Evolutionary conservation across 2,329 filamentous ascomycete genomes (phyloP).

Genomic region (Fusarium sp.): DNA sequence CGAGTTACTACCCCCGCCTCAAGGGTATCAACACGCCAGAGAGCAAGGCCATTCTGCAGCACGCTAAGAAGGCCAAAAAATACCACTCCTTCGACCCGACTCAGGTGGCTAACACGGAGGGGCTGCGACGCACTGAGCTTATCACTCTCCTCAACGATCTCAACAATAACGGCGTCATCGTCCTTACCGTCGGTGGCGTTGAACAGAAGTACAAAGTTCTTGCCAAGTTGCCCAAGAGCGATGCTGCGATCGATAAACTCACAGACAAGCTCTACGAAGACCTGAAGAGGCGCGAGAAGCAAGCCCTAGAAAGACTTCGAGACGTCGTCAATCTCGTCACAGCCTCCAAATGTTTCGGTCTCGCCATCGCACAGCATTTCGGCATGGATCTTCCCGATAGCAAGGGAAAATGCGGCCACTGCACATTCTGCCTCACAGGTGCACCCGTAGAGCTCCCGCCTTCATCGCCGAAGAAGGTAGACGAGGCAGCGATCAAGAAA

Average conservation of each 20-base stretch:
- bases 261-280: constrained; percentile 62
- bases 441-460: constrained; percentile 55
- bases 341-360: constrained; percentile 63
- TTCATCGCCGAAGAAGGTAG: constrained; percentile 55
- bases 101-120: constrained; percentile 48
- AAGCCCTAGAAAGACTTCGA: constrained; percentile 64
- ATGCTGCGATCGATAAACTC: constrained; percentile 59
- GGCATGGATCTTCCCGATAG: constrained; percentile 64
- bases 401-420: constrained; percentile 65
- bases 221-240: constrained; percentile 59
- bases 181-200: constrained; percentile 66
- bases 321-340: constrained; percentile 68
- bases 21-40: constrained; percentile 56
- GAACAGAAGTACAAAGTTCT: constrained; percentile 67
- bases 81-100: constrained; percentile 65
- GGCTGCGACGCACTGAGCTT: constrained; percentile 60
- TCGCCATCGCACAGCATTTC: constrained; percentile 67
- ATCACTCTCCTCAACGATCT: constrained; percentile 68
- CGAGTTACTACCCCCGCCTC: constrained; percentile 50
- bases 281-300: constrained; percentile 64
- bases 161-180: constrained; percentile 62
- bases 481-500: constrained; percentile 56
- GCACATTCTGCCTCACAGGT: constrained; percentile 58
- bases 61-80: constrained; percentile 58
- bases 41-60: constrained; percentile 59